Percentiles rank a stretch among this genome's conserved stretches.
These are phyloP conservation scores for Lumnitzera littorea DNA, from an alignment of 345 rosid genomes.

Conservation along the genomic window DNA sequence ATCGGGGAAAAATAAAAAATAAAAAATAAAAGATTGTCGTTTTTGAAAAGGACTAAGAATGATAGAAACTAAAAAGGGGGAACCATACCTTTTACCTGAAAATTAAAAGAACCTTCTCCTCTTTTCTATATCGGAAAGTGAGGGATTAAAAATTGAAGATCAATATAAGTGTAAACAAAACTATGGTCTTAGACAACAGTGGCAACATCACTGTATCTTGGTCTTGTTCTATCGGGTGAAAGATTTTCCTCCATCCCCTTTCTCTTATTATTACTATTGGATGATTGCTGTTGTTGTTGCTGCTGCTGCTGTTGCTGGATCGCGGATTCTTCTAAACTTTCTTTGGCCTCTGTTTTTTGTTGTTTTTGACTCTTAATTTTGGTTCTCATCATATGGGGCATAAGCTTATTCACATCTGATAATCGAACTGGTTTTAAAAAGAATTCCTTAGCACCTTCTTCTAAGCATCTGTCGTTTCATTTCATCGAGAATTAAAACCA, in stretches of 20 bases:
- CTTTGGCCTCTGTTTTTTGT: constrained; percentile 5
- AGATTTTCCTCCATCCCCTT: constrained; percentile 49
- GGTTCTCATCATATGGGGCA: constrained; percentile 44
- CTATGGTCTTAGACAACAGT: constrained; percentile 19
- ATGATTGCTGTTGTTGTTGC: constrained; percentile 6
- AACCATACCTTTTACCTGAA: no score
- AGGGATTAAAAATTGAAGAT: background rate
- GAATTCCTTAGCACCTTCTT: constrained; percentile 74
- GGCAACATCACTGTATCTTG: constrained; percentile 35
- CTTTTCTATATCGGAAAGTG: no score
- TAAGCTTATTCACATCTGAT: constrained; percentile 51
- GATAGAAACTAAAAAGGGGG: no score
- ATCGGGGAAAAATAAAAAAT: no score
- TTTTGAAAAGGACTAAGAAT: no score
- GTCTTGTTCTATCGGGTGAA: constrained; percentile 47
- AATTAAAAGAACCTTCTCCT: no score
- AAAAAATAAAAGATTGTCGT: no score
- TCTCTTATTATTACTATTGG: constrained; percentile 35
- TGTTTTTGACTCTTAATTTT: constrained; percentile 20
- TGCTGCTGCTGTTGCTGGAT: constrained; percentile 5
- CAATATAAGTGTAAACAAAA: no score
- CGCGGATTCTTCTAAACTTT: background rate
- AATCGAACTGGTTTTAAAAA: constrained; percentile 53
- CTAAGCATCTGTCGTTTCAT: constrained; percentile 39
- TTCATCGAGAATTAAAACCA: no score